These are phyloP conservation scores for Breviolum minutum DNA, from an alignment of 73 alveolate species.

Conservation along the genomic window DNA sequence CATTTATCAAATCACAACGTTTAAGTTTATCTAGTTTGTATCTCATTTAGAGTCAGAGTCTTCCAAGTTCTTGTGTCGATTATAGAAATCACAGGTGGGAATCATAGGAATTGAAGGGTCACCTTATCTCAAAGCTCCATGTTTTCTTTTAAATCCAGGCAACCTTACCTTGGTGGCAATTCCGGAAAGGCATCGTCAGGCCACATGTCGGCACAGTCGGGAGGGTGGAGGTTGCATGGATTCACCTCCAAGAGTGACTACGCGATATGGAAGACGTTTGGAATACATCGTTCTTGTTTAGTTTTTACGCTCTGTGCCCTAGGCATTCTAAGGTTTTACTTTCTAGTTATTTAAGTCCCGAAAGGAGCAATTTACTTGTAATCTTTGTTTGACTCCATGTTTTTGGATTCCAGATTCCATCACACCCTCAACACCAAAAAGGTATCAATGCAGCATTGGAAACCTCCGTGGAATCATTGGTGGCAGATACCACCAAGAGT, in stretches of 20 bases:
- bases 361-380: no score
- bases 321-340: neutral
- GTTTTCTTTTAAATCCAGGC: neutral
- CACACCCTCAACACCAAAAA: neutral
- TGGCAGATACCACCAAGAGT: conserved; percentile 91
- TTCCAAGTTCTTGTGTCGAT: no score
- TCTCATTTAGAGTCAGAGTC: no score
- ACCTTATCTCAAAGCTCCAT: no score
- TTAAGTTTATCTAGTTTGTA: no score
- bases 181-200: conserved; percentile 93
- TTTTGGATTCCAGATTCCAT: neutral
- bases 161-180: conserved; percentile 90
- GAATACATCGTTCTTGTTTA: no score
- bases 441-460: conserved; percentile 88
- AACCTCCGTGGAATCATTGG: conserved; percentile 73
- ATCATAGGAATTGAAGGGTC: neutral
- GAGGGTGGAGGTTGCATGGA: no score
- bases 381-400: no score
- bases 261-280: no score
- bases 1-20: no score
- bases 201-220: neutral
- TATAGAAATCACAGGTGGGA: neutral
- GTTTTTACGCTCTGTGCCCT: neutral
- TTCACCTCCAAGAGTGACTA: no score
- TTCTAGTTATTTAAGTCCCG: neutral